Conservation (phyloP, 108 stramenopile genomes). For the Mediolabrus comicus region DNA sequence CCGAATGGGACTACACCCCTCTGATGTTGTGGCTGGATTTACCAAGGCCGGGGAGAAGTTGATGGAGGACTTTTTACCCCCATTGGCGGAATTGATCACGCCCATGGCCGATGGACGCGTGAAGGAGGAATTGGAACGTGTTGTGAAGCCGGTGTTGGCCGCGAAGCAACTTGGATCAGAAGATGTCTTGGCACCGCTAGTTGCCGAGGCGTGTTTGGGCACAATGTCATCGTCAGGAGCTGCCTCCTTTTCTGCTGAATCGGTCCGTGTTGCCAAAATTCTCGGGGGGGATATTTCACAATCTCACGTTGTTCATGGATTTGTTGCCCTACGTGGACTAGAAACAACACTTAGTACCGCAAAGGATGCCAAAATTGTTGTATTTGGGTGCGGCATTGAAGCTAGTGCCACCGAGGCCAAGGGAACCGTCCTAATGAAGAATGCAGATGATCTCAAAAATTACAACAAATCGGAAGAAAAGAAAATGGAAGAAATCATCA, state of each 20-base stretch:
- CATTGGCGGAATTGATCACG: constrained; percentile 51
- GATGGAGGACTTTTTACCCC: constrained; percentile 67
- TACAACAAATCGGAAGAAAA: constrained; percentile 98
- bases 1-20: constrained; percentile 89
- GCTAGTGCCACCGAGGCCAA: constrained; percentile 96
- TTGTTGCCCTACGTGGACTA: constrained; percentile 87
- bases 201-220: constrained; percentile 90
- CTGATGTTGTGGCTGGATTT: constrained; percentile 93
- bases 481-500: constrained; percentile 97
- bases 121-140: constrained; percentile 50
- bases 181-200: constrained; percentile 83
- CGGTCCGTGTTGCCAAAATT: constrained; percentile 95
- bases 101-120: constrained; percentile 55
- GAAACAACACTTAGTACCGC: constrained; percentile 78
- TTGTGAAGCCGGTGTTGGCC: constrained; percentile 81
- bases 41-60: constrained; percentile 70
- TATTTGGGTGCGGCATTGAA: constrained; percentile 97
- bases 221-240: constrained; percentile 65
- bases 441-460: constrained; percentile 94
- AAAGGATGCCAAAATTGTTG: constrained; percentile 88
- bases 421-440: constrained; percentile 99
- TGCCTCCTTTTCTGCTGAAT: constrained; percentile 69
- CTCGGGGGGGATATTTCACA: constrained; percentile 85
- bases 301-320: constrained; percentile 88
- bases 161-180: constrained; percentile 92